Evolutionary conservation across 2,329 filamentous ascomycete genomes (phyloP).

Genomic region (Pyricularia pennisetigena): DNA sequence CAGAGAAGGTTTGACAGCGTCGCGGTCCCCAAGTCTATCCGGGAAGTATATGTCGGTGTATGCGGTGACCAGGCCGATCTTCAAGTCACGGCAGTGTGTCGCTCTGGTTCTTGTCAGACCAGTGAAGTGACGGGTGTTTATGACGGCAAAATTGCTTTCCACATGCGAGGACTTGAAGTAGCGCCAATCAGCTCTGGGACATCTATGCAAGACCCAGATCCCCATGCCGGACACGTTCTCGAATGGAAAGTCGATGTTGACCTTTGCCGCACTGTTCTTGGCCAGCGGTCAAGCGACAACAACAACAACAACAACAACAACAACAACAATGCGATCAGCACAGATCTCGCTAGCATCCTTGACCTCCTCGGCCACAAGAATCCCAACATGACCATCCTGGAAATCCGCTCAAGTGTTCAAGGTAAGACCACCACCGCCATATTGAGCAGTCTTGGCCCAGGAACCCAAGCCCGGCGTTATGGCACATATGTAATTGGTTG

Average conservation of each 20-base stretch:
- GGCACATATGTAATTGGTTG: neutral
- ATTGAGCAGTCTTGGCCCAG: neutral
- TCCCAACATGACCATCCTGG: constrained; percentile 12
- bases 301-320: neutral
- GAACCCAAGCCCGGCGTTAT: neutral
- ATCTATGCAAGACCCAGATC: constrained; percentile 1
- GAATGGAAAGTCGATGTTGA: constrained; percentile 8
- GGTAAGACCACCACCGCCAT: neutral
- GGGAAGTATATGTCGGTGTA: constrained; percentile 7
- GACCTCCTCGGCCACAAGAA: constrained; percentile 10
- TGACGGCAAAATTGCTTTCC: neutral
- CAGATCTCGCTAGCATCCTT: neutral
- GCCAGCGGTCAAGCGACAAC: too few relatives aligned
- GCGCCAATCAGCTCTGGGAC: neutral
- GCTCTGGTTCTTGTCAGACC: neutral
- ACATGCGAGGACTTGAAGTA: constrained; percentile 2
- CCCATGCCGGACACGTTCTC: constrained; percentile 4
- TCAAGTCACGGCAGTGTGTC: neutral
- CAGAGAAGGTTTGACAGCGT: constrained; percentile 4
- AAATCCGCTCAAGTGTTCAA: neutral
- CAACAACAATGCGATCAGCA: neutral
- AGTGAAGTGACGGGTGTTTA: neutral
- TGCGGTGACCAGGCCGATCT: neutral
- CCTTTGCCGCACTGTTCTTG: neutral
- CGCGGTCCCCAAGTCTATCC: constrained; percentile 9